Evolutionary conservation across 139 green algal species (phyloP).

Genomic region (Picochlorum sp.): DNA sequence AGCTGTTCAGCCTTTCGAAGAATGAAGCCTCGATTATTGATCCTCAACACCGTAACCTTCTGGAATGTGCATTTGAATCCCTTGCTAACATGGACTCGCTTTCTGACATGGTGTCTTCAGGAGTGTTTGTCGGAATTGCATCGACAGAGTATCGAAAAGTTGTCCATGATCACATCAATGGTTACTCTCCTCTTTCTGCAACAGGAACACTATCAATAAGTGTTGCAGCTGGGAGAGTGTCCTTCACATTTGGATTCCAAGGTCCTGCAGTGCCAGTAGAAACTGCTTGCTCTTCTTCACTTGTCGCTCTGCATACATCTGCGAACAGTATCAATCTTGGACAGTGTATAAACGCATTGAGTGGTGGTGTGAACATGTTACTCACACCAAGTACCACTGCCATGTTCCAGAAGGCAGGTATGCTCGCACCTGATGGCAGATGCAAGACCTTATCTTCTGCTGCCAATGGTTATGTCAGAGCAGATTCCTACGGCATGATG

Average conservation of each 20-base stretch:
- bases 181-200: no score
- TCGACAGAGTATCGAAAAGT: no score
- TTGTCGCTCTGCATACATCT: slow-evolving; percentile 21
- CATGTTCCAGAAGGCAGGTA: slow-evolving; percentile 62
- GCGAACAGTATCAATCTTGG: slow-evolving; percentile 50
- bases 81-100: slow-evolving; percentile 10
- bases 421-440: slow-evolving; percentile 66
- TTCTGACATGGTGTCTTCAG: neutral
- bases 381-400: slow-evolving; percentile 55
- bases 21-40: slow-evolving; percentile 75
- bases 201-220: no score
- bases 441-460: slow-evolving; percentile 73
- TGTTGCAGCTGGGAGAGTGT: no score
- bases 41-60: slow-evolving; percentile 73
- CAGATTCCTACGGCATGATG: slow-evolving; percentile 17
- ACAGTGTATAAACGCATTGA: slow-evolving; percentile 24
- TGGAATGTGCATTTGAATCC: slow-evolving; percentile 42
- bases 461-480: slow-evolving; percentile 46
- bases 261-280: no score
- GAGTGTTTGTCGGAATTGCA: no score
- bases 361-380: slow-evolving; percentile 67
- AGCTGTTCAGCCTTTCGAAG: slow-evolving; percentile 50
- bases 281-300: no score
- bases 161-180: no score
- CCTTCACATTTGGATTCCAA: no score